phyloP scores from a whole-genome alignment of 192 early-diverging fungal genomes.

The Gaertneriomyces semiglobifer region DNA sequence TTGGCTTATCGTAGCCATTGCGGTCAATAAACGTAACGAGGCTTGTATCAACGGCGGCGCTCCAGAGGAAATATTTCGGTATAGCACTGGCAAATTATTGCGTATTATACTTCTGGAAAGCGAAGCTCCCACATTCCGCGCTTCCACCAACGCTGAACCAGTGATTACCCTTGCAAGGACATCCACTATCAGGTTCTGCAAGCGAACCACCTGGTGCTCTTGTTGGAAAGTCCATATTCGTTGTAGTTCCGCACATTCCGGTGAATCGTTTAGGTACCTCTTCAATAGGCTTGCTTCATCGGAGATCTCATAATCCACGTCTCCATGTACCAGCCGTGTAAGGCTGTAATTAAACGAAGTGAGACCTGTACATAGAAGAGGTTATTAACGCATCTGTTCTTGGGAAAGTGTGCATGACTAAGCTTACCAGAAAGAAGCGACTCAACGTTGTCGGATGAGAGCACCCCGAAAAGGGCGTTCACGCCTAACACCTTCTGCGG shows the following conservation, averaged over 20 bases:
- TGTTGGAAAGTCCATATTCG: conserved; percentile 65
- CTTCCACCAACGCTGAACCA: conserved; percentile 40
- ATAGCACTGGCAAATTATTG: conserved; percentile 63
- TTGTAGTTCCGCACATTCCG: conserved; percentile 57
- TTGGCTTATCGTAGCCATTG: conserved; percentile 56
- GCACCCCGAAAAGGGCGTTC: conserved; percentile 4
- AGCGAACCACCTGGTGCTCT: conserved; percentile 49
- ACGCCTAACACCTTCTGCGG: no score
- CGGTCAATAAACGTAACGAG: conserved; percentile 58
- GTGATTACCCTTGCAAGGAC: conserved; percentile 58
- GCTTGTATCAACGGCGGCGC: conserved; percentile 58
- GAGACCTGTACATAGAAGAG: conserved; percentile 21
- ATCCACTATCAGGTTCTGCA: conserved; percentile 58
- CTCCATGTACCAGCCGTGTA: conserved; percentile 14
- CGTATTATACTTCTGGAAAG: conserved; percentile 55
- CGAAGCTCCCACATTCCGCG: conserved; percentile 30
- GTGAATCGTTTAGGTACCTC: conserved; percentile 56
- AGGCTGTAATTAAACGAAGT: conserved; percentile 29
- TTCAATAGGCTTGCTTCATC: conserved; percentile 30
- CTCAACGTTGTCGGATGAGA: conserved; percentile 33
- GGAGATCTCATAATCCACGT: conserved; percentile 41
- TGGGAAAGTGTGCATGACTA: no score
- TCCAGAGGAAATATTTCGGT: conserved; percentile 59
- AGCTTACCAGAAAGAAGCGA: conserved; percentile 18
- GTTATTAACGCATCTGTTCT: not conserved